A percentile compares a stretch with the other conserved stretches of the same genome.
These are phyloP conservation scores for Lasiodiplodia gonubiensis DNA, from an alignment of 2,329 filamentous ascomycete genomes.

Conservation along the genomic window DNA sequence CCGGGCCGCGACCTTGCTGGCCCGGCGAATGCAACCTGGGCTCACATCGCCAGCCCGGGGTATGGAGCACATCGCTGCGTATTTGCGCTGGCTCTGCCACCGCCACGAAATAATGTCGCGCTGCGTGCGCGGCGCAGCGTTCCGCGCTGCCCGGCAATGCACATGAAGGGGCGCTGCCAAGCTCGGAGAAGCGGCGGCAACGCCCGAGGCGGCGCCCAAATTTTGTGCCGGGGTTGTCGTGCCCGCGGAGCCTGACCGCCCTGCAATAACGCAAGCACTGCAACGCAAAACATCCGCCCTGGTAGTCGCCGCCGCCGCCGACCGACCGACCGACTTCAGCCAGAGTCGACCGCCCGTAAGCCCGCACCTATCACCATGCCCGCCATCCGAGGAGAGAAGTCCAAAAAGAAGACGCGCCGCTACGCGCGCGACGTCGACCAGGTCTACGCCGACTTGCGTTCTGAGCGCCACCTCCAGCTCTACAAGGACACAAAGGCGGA, in stretches of 20 bases:
- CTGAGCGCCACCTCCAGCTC: conserved; percentile 77
- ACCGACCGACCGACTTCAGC: conserved; percentile 2
- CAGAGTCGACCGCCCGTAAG: conserved; percentile 32
- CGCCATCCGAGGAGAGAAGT: conserved; percentile 56
- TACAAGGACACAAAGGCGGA: conserved; percentile 78
- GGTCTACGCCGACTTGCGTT: conserved; percentile 80
- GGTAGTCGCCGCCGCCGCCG: conserved; percentile 32
- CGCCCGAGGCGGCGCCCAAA: conserved; percentile 14
- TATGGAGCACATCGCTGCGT: conserved; percentile 9
- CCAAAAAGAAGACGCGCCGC: conserved; percentile 56
- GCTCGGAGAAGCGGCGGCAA: conserved; percentile 4
- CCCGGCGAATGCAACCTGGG: conserved; percentile 14
- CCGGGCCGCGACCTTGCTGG: conserved; percentile 16
- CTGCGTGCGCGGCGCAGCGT: conserved; percentile 2
- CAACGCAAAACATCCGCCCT: conserved; percentile 33
- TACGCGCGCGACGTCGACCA: conserved; percentile 84
- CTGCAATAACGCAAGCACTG: conserved; percentile 24
- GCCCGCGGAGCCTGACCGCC: conserved; percentile 15
- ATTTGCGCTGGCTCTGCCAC: background rate
- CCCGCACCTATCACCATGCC: conserved; percentile 49
- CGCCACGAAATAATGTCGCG: background rate
- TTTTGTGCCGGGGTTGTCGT: background rate
- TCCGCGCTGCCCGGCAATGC: conserved; percentile 10
- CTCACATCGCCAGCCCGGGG: conserved; percentile 16
- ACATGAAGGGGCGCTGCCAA: background rate